Base-by-base conservation (phyloP, 768 basidiomycete genomes). In the Udeniomyces megalosporus region DNA sequence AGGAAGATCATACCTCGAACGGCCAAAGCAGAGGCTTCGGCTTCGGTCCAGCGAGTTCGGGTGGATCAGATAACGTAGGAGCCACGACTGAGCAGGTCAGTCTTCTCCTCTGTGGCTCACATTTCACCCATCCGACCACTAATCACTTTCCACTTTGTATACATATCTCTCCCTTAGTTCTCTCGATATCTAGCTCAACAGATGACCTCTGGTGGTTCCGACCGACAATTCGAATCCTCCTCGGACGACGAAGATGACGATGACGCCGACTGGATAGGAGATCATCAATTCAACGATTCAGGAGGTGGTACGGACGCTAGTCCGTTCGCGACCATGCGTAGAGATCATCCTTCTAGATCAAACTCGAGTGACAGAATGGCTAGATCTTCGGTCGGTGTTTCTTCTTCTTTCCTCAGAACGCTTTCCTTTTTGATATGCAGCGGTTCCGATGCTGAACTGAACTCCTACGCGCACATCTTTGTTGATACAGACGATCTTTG, bases 21-120 rank as follows among this genome's bases (percentile, higher is more conserved):
- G 46, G 29, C 46, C n/a, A n/a, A n/a, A n/a, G n/a, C n/a, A 42
- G 55, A 2, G 82, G 85, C 68, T 87, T 86, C 69, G 84, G 82
- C 1, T 61, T 68, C 28, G 74, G 77, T 24, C 75, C 78, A 2
- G 75, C 76, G 20, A 78, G 78, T 73, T 75, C 77, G 35, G 78
- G 77, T 3, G 77, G 77, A 4, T 74, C 74, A 31, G 76, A 75
- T 5, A 73, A 75, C 14, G 74, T 74, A 2, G 78, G 80, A 0
- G 78, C 46, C 10, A 56, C 75, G 14, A 74, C 77, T 4, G 76
- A 79, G 29, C 77, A 77, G 67, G 80, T 80, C 52, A 44, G 76
- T 70, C 45, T 17, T 56, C 15, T 12, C 35, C 20, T 10, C 26
- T 4, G 7, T 28, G 24, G 6, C 4, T 28, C 28, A 12, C 6